Evolutionary conservation across 306 rosid genomes (phyloP).

Genomic region (Spatholobus suberectus): DNA sequence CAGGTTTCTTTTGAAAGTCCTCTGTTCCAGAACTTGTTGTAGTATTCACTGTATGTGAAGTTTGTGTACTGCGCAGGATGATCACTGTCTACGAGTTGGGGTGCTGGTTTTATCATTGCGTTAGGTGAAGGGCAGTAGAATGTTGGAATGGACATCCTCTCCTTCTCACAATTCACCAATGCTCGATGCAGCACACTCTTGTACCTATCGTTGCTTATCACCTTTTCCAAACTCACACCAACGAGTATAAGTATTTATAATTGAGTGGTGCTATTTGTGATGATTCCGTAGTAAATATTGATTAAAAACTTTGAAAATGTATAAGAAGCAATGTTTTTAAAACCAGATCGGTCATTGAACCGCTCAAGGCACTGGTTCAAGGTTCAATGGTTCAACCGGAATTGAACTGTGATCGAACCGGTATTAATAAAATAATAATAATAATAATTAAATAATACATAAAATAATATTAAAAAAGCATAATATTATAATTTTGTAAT

Average conservation of each 20-base stretch:
- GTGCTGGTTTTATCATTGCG: constrained; percentile 70
- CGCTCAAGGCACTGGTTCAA: too few relatives aligned
- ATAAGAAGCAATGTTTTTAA: too few relatives aligned
- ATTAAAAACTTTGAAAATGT: too few relatives aligned
- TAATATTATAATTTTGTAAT: too few relatives aligned
- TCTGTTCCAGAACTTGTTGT: constrained; percentile 76
- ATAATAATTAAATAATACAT: too few relatives aligned
- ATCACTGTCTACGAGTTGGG: constrained; percentile 46
- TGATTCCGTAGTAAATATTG: too few relatives aligned
- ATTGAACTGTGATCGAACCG: too few relatives aligned
- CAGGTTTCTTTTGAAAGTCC: constrained; percentile 50
- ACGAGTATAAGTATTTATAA: not conserved
- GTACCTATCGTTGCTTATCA: constrained; percentile 60
- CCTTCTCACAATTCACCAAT: constrained; percentile 64
- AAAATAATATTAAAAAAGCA: too few relatives aligned
- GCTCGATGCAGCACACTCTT: constrained; percentile 96
- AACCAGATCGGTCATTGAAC: too few relatives aligned
- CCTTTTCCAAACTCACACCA: constrained; percentile 28
- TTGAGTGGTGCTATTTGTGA: too few relatives aligned
- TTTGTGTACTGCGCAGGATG: constrained; percentile 54
- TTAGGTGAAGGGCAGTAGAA: constrained; percentile 79
- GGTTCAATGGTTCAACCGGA: too few relatives aligned
- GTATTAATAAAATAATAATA: too few relatives aligned
- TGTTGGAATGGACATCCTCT: constrained; percentile 83
- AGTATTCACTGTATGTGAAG: constrained; percentile 69